Percentiles rank a stretch among this genome's conserved stretches.
Conservation (phyloP, 129 eudicot genomes). For the Kitagawia praeruptora region DNA sequence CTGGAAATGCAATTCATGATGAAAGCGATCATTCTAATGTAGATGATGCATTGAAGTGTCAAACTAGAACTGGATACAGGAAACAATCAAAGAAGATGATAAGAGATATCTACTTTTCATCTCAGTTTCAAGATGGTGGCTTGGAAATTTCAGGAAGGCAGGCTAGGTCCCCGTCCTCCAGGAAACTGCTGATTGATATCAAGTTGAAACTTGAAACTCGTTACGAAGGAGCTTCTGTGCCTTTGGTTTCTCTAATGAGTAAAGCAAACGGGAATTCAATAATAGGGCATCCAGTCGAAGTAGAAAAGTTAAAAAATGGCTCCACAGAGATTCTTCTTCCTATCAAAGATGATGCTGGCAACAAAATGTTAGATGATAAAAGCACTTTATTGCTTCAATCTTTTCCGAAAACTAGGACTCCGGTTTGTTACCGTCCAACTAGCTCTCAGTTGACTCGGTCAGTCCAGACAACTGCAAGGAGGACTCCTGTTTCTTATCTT, state of each 20-base stretch:
- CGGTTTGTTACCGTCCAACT: constrained; percentile 13
- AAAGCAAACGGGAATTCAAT: constrained; percentile 8
- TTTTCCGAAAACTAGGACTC: constrained; percentile 23
- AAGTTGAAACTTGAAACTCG: not conserved
- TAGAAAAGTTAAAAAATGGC: constrained; percentile 9
- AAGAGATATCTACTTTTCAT: not conserved
- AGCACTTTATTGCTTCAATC: constrained; percentile 7
- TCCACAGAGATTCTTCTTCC: constrained; percentile 1
- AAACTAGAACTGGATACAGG: not conserved
- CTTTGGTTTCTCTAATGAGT: constrained; percentile 14
- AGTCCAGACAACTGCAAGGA: not conserved
- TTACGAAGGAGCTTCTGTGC: not conserved
- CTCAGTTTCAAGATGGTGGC: not conserved
- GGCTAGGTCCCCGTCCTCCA: not conserved
- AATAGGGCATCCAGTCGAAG: constrained; percentile 30
- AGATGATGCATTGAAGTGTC: not conserved
- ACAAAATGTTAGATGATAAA: not conserved
- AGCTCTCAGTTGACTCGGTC: not conserved
- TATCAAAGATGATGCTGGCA: constrained; percentile 3
- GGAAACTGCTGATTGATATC: constrained; percentile 15
- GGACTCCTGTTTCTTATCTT: not conserved
- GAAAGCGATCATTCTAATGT: not conserved
- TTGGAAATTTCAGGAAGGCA: constrained; percentile 4
- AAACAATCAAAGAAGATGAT: constrained; percentile 3
- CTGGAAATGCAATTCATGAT: not conserved